Conservation (phyloP, 768 basidiomycete species). For the Sporobolomyces pararoseus region DNA sequence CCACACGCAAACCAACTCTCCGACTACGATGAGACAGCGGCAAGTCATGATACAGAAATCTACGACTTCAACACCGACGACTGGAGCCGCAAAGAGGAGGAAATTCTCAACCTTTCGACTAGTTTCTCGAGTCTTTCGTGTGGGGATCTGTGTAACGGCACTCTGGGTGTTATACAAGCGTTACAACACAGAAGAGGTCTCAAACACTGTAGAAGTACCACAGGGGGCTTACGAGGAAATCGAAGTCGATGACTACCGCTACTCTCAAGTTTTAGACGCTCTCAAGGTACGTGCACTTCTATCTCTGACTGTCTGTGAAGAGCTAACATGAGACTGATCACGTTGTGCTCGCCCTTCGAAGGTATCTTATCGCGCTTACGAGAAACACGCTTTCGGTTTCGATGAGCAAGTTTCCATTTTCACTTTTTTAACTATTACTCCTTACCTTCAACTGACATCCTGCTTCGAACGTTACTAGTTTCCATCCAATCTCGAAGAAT, state of each 20-base stretch:
- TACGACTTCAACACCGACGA: too few species aligned
- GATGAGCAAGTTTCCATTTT: constrained; percentile 54
- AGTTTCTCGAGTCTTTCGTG: neutral
- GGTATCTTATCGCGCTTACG: constrained; percentile 85
- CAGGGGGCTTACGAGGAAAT: constrained; percentile 21
- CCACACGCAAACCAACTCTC: too few species aligned
- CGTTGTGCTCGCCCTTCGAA: constrained; percentile 31
- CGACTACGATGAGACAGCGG: too few species aligned
- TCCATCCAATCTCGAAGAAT: constrained; percentile 70
- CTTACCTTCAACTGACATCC: neutral
- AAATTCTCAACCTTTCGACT: neutral
- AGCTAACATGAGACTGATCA: neutral
- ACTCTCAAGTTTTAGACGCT: constrained; percentile 69
- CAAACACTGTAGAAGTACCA: neutral
- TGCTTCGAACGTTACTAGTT: constrained; percentile 51
- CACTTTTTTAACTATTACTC: neutral
- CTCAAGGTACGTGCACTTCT: constrained; percentile 60
- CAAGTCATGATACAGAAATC: too few species aligned
- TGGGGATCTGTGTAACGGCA: neutral
- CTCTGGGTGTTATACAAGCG: constrained; percentile 9
- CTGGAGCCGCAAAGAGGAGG: neutral
- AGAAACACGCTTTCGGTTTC: constrained; percentile 81
- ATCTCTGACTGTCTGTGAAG: too few species aligned
- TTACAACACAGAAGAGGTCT: neutral
- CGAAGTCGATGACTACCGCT: constrained; percentile 57